Percentiles rank a stretch among this genome's conserved stretches.
These are phyloP conservation scores for Plasmodium billcollinsi DNA, from an alignment of 169 alveolate species.

Conservation along the genomic window DNA sequence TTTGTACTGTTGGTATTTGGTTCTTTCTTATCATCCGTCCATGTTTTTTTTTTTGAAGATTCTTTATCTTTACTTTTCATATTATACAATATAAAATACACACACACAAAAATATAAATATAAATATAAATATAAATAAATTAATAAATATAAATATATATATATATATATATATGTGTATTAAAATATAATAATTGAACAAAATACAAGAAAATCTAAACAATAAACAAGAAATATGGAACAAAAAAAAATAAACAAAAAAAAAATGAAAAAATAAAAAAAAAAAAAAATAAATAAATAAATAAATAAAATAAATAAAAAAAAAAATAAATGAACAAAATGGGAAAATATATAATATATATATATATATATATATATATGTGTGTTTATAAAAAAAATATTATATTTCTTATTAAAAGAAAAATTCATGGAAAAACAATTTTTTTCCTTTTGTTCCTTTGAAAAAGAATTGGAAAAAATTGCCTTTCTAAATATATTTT, in stretches of 20 bases:
- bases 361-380: too few relatives aligned
- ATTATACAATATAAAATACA: neutral
- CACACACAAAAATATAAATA: neutral
- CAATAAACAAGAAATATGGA: neutral
- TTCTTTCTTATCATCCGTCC: conserved; percentile 17
- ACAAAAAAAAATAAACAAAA: neutral
- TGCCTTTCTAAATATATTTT: too few relatives aligned
- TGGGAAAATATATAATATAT: neutral
- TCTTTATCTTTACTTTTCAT: neutral
- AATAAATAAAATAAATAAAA: neutral
- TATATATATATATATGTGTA: neutral
- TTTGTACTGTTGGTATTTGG: neutral
- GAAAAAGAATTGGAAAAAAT: too few relatives aligned
- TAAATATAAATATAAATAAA: neutral
- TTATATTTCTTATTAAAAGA: too few relatives aligned
- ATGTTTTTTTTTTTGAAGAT: conserved; percentile 5
- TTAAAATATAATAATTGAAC: neutral
- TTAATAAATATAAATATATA: neutral
- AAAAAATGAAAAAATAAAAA: neutral
- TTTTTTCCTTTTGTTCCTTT: too few relatives aligned
- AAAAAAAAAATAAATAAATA: neutral
- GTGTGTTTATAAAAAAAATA: too few relatives aligned
- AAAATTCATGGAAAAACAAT: too few relatives aligned
- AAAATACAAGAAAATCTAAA: neutral
- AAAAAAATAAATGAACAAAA: neutral